Evolutionary conservation across 176 grass and related monocot genomes (phyloP).

Genomic region (Leersia perrieri): DNA sequence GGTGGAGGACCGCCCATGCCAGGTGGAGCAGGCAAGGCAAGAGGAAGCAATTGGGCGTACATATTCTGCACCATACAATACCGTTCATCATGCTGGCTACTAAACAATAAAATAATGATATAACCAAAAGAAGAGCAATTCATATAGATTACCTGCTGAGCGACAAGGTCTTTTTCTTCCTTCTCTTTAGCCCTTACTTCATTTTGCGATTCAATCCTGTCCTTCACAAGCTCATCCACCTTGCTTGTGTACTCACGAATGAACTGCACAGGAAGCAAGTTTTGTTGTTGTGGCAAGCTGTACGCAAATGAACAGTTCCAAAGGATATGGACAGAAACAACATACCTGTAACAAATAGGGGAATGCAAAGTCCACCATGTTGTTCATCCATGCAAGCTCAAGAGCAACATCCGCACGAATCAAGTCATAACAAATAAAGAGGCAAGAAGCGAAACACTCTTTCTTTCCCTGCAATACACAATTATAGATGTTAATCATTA

Average conservation of each 20-base stretch:
- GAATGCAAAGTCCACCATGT: conserved; percentile 96
- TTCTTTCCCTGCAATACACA: conserved; percentile 87
- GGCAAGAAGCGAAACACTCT: conserved; percentile 97
- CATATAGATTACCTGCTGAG: conserved; percentile 71
- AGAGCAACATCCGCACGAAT: conserved; percentile 90
- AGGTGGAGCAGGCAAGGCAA: conserved; percentile 81
- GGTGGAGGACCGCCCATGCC: conserved; percentile 68
- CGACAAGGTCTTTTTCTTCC: conserved; percentile 84
- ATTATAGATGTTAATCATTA: conserved; percentile 16
- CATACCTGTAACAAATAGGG: conserved; percentile 93
- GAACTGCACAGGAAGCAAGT: conserved; percentile 44
- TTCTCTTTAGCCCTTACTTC: conserved; percentile 86
- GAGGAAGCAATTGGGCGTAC: conserved; percentile 90
- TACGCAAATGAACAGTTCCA: not conserved
- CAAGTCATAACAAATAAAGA: conserved; percentile 96
- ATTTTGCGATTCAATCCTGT: conserved; percentile 75
- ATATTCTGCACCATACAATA: conserved; percentile 76
- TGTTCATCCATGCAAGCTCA: conserved; percentile 98
- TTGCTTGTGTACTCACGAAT: conserved; percentile 91
- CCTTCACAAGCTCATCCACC: conserved; percentile 92
- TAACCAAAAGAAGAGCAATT: not conserved
- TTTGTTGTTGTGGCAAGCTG: not conserved
- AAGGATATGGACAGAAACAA: not conserved
- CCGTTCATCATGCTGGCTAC: conserved; percentile 5
- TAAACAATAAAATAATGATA: not conserved